These are phyloP conservation scores for Gypsophila paniculata DNA, from an alignment of 179 eudicot species.

Conservation along the genomic window DNA sequence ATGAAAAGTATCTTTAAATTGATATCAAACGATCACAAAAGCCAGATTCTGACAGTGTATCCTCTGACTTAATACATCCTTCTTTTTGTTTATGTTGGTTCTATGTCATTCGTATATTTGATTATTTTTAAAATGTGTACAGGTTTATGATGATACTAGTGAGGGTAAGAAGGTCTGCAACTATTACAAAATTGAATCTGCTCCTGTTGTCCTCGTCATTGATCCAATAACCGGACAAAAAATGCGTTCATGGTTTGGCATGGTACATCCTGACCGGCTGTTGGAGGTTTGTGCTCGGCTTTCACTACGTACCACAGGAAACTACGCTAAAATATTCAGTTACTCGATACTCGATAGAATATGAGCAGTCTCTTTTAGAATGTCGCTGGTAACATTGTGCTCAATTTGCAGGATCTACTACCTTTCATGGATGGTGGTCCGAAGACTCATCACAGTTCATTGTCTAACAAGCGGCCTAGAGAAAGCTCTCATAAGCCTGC, in stretches of 20 bases:
- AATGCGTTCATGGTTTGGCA: constrained; percentile 92
- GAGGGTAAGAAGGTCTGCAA: constrained; percentile 94
- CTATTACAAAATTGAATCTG: constrained; percentile 72
- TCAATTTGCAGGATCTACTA: constrained; percentile 60
- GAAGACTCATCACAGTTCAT: constrained; percentile 50
- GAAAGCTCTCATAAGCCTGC: constrained; percentile 50
- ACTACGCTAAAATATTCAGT: background rate
- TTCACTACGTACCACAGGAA: background rate
- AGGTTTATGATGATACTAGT: constrained; percentile 86
- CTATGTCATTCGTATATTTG: background rate
- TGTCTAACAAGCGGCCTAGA: constrained; percentile 88
- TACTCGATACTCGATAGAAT: background rate
- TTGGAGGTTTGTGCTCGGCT: constrained; percentile 57
- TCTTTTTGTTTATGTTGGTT: background rate
- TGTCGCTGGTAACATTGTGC: constrained; percentile 9
- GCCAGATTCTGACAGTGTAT: background rate
- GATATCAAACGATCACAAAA: too few relatives aligned
- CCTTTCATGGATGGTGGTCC: constrained; percentile 89
- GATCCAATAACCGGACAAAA: constrained; percentile 96
- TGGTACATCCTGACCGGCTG: constrained; percentile 86
- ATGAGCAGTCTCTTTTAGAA: background rate
- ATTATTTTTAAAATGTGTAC: background rate
- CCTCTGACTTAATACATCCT: background rate
- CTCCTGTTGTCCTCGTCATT: constrained; percentile 70
- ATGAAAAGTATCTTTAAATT: too few relatives aligned